Evolutionary conservation across 768 basidiomycete species (phyloP).

Genomic region (Polyporus arcularius): DNA sequence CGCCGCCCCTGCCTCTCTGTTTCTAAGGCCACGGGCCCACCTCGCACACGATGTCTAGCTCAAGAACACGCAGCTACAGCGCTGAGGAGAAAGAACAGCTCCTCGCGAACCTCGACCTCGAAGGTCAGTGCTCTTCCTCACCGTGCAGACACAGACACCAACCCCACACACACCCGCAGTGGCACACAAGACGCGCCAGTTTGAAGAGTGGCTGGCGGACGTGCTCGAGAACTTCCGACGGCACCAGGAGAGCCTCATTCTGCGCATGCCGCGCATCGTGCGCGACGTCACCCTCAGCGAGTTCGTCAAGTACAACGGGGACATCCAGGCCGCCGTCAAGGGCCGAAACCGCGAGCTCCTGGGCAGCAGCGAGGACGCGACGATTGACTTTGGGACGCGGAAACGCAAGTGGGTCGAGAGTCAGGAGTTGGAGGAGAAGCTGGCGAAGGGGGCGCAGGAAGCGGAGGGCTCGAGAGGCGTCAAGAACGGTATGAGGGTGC

Average conservation of each 20-base stretch:
- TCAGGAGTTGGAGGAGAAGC: conserved; percentile 52
- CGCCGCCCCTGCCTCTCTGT: neutral
- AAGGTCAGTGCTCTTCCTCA: conserved; percentile 49
- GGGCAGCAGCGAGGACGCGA: conserved; percentile 46
- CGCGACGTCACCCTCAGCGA: conserved; percentile 73
- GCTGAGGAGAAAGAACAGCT: conserved; percentile 76
- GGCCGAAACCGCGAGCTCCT: conserved; percentile 69
- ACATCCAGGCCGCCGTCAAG: conserved; percentile 68
- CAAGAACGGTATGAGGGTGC: conserved; percentile 56
- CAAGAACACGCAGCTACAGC: conserved; percentile 41
- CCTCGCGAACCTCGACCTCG: conserved; percentile 76
- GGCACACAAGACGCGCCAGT: conserved; percentile 70
- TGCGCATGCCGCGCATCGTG: conserved; percentile 74
- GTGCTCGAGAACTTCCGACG: conserved; percentile 72
- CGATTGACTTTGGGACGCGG: conserved; percentile 64
- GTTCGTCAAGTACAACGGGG: conserved; percentile 78
- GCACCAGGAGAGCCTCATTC: conserved; percentile 74
- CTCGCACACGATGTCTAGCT: conserved; percentile 5
- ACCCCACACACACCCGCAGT: conserved; percentile 41
- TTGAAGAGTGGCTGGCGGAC: conserved; percentile 74
- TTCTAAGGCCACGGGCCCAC: neutral
- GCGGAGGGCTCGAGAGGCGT: conserved; percentile 45
- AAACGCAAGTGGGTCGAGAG: conserved; percentile 79
- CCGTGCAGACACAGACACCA: conserved; percentile 4
- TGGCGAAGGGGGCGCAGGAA: conserved; percentile 35